A percentile compares a stretch with the other conserved stretches of the same genome.
Conservation (phyloP, 495 filamentous ascomycete species). For the Penicillium canescens region DNA sequence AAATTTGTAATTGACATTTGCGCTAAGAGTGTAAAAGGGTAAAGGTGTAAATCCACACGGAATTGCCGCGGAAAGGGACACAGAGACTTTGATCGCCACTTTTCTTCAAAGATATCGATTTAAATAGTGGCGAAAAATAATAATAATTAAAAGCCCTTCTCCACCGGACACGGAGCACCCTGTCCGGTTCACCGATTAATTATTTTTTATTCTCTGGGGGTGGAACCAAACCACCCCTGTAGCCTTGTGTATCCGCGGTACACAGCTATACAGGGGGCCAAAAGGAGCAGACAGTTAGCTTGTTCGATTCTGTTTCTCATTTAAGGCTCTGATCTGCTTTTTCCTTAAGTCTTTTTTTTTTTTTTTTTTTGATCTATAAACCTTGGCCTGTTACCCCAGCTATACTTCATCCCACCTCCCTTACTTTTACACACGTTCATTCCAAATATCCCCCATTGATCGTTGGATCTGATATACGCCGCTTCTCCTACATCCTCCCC, state of each 20-base stretch:
- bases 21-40: constrained; percentile 11
- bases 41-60: background rate
- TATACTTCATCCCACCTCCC: constrained; percentile 15
- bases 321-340: constrained; percentile 29
- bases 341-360: constrained; percentile 1
- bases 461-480: background rate
- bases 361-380: constrained; percentile 23
- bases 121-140: constrained; percentile 15
- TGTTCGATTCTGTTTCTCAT: constrained; percentile 13
- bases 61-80: constrained; percentile 12
- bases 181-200: constrained; percentile 21
- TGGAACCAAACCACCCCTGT: constrained; percentile 20
- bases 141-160: background rate
- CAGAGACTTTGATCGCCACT: constrained; percentile 16
- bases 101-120: constrained; percentile 20
- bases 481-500: background rate
- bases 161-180: constrained; percentile 10
- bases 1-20: constrained; percentile 20
- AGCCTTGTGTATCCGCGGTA: constrained; percentile 32
- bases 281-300: constrained; percentile 25
- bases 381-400: constrained; percentile 11
- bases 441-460: constrained; percentile 1
- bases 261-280: constrained; percentile 25
- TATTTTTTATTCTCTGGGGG: constrained; percentile 13
- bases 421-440: constrained; percentile 7